Conservation (phyloP, 805 yeast species). For the Candida andamanensis region DNA sequence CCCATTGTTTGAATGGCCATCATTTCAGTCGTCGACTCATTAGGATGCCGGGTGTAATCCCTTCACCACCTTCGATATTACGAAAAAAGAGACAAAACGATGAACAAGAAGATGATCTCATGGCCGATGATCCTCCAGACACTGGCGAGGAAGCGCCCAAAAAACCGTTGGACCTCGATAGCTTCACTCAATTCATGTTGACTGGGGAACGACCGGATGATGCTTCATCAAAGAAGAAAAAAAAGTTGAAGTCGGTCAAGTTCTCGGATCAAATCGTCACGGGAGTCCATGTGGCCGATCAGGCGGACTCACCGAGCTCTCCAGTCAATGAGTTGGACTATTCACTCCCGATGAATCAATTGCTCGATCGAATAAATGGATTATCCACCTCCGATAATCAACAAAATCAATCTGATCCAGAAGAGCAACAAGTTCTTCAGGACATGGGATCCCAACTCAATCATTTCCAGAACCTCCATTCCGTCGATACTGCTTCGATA, state of each 20-base stretch:
- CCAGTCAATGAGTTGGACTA: constrained; percentile 43
- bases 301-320: constrained; percentile 16
- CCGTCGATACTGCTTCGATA: constrained; percentile 69
- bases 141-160: constrained; percentile 1
- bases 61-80: constrained; percentile 75
- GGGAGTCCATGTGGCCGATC: constrained; percentile 28
- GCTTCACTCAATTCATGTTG: constrained; percentile 76
- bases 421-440: constrained; percentile 65
- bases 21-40: constrained; percentile 54
- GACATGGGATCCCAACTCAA: constrained; percentile 73
- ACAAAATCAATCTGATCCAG: constrained; percentile 22
- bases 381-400: constrained; percentile 9
- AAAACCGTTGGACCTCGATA: constrained; percentile 68
- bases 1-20: constrained; percentile 59
- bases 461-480: constrained; percentile 64
- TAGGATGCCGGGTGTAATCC: constrained; percentile 55
- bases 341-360: constrained; percentile 73
- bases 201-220: constrained; percentile 71
- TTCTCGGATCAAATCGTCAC: constrained; percentile 65
- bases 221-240: constrained; percentile 29
- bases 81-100: constrained; percentile 53
- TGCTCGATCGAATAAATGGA: constrained; percentile 40
- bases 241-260: constrained; percentile 56
- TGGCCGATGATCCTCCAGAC: constrained; percentile 4
- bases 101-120: constrained; percentile 26